Evolutionary conservation across 2,329 filamentous ascomycete species (phyloP), one percentile per base, ranked within the genome.

Genomic region (Epichloe sylvatica): DNA sequence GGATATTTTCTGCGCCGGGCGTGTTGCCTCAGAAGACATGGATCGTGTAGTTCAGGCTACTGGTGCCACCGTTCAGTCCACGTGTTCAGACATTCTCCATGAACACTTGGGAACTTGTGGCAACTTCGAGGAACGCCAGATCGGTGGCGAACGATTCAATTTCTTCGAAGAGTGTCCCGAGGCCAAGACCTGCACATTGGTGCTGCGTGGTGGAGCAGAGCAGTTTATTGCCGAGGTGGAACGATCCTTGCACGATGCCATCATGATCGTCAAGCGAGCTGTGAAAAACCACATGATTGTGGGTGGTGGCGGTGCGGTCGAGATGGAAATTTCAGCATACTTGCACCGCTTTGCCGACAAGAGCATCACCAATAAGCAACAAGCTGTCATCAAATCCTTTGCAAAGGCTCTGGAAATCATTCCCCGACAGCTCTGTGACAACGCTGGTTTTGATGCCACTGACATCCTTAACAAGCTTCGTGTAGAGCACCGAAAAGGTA

Each of bases 181-280:
- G 62, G 91, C 92, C 56, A 95, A 94, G 78, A 97, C 92, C 1
- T 98, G 92, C 76, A 98, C 92, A 9, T 75, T 98, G 19, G 82
- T 98, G 39, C 83, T 98, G 55, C 86, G 92, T 63, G 92, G 92
- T 62, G 92, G 92, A 56, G 92, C 92, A 36, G 92, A 98, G 74
- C 92, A 98, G 68, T 98, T 98, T 72, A 98, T 98, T 60, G 92
- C 92, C 51, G 92, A 98, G 69, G 92, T 96, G 2, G 92, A 98
- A 75, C 86, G 92, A 56, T 95, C 88, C 64, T 78, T 98, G 57
- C 92, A 98, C 75, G 92, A 98, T 63, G 92, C 92, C 59, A 97
- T 98, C 70, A 98, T 98, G 92, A 95, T 98, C 62, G 92, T 98
- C 64, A 97, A 97, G 80, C 89, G 94, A 54, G 88, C 92, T 30